Conservation (phyloP, 257 asterid genomes). For the Plectranthus barbatus region DNA sequence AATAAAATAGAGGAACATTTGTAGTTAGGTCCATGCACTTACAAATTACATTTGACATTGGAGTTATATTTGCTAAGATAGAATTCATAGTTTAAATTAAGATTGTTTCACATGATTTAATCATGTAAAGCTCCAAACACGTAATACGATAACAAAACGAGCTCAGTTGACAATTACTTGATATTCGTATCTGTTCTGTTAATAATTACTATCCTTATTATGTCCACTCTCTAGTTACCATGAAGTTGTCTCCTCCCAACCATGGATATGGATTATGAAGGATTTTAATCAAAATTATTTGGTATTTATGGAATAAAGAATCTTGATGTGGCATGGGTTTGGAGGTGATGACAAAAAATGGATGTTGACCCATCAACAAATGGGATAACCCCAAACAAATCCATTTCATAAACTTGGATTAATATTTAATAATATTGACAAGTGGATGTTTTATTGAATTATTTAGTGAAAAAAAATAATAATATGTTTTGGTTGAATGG, state of each 20-base stretch:
- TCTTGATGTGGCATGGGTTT: conserved; percentile 29
- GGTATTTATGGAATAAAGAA: conserved; percentile 23
- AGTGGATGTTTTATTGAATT: conserved; percentile 27
- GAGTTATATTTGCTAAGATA: neutral
- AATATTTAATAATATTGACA: conserved; percentile 19
- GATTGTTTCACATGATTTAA: no score
- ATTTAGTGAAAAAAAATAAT: neutral
- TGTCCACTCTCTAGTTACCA: conserved; percentile 20
- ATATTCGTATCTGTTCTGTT: no score
- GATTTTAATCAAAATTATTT: neutral
- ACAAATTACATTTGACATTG: neutral
- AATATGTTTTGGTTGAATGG: conserved; percentile 19
- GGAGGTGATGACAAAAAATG: conserved; percentile 33
- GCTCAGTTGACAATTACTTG: neutral
- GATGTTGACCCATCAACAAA: conserved; percentile 65
- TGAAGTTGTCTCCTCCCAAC: conserved; percentile 18
- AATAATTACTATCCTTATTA: neutral
- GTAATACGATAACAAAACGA: no score
- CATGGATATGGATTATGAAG: neutral
- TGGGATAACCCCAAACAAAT: conserved; percentile 50
- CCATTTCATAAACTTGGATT: conserved; percentile 32
- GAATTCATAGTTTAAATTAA: neutral
- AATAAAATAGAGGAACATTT: neutral
- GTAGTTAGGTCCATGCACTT: neutral
- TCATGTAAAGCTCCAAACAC: no score